A percentile compares a stretch with the other conserved stretches of the same genome.
phyloP scores from a whole-genome alignment of 108 stramenopile genomes.

The Conticribra guillardii region DNA sequence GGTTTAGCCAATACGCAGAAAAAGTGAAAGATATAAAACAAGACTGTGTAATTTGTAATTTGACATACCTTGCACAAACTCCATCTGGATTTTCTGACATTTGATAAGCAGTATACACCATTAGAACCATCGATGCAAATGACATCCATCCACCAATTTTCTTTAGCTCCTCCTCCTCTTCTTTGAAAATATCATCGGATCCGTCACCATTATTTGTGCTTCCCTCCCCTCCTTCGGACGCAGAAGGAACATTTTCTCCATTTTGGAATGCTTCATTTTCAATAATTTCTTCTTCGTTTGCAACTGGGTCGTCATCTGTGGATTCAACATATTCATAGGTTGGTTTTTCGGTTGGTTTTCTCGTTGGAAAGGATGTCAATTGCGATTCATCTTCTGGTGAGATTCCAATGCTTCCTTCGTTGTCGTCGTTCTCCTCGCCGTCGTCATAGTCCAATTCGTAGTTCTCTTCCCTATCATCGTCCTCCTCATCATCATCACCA shows the following conservation, averaged over 20 bases:
- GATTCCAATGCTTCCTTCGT: background rate
- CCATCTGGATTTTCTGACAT: constrained; percentile 88
- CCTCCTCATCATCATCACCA: background rate
- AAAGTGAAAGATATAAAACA: background rate
- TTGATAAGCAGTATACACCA: constrained; percentile 82
- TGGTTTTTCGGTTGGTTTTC: constrained; percentile 18
- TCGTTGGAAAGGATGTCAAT: constrained; percentile 10
- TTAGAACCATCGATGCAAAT: constrained; percentile 58
- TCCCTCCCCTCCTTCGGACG: constrained; percentile 12
- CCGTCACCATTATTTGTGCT: background rate
- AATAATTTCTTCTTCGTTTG: constrained; percentile 27
- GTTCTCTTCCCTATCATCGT: background rate
- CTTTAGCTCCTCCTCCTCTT: constrained; percentile 70
- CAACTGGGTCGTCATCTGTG: constrained; percentile 41
- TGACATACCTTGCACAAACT: constrained; percentile 71
- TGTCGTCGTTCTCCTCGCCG: background rate
- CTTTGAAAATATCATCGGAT: constrained; percentile 27
- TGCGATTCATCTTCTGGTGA: constrained; percentile 3
- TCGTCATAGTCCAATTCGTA: background rate
- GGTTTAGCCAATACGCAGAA: background rate
- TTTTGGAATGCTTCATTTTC: constrained; percentile 36
- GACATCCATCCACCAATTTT: constrained; percentile 68
- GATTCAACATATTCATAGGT: constrained; percentile 29
- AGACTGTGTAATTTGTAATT: too few species aligned
- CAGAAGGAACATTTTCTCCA: constrained; percentile 12